Evolutionary conservation across 495 filamentous ascomycete species (phyloP), one percentile per base, ranked within the genome.

Genomic region (Penicillium tannophilum): DNA sequence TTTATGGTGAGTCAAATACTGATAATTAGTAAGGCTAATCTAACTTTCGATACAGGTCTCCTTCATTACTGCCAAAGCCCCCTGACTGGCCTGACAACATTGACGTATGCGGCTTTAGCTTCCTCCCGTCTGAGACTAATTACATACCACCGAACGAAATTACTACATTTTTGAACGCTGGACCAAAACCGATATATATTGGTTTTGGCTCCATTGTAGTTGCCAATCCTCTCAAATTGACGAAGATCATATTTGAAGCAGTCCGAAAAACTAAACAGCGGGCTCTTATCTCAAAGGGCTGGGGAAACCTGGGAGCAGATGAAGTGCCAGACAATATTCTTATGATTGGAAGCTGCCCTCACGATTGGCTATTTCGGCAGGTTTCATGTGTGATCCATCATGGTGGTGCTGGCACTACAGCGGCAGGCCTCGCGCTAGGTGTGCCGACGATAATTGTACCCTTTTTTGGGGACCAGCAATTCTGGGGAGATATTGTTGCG

Each of bases 391-490:
- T 95, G 2, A 85, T 91, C 12, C 90, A 95, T 56, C 90, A 93
- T 58, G 90, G 90, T 35, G 90, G 90, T 36, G 90, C 90, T 9
- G 90, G 90, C 28, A 93, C 90, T 10, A 92, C 88, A 11, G 90
- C 90, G 2, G 86, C 85, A 3, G 90, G 90, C 5, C 84, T 94
- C 48, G 77, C 84, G 3, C 71, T 79, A 0, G 89, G 87, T 1
- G 81, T 82, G 41, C 90, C 90, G 4, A 93, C 90, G 0, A 79
- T 90, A 1, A 79, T 94, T 20, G 84, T 94, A 8, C 90, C 90
- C 0, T 94, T 94, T 74, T 93, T 94, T 63, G 90, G 90, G 5
- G 90, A 93, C 55, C 90, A 93, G 65, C 86, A 88, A 2, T 93
- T 92, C 59, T 93, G 90, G 90, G 90, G 90, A n/a, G 74, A 82